Base-by-base conservation (phyloP, 768 basidiomycete genomes). In the Rossbeevera mucosa region DNA sequence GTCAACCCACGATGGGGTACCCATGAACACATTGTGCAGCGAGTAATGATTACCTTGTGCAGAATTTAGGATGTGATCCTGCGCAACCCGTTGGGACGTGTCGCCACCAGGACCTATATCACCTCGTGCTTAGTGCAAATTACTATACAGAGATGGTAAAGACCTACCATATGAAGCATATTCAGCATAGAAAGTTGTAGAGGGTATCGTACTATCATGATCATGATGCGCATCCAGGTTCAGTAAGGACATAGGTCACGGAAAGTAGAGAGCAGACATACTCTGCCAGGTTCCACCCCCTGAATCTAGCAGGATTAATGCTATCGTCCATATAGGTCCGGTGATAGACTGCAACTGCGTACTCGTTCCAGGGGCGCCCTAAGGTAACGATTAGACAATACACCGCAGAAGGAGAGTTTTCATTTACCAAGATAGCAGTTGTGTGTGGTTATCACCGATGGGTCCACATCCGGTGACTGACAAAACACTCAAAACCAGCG, bases 331-430 rank as follows among this genome's bases (percentile, higher is more conserved):
- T 43, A 14, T 43, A 43, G 24, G 3, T 43, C 14, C 16, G 7
- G 1, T 1, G 61, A 55, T 67, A 83, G 1, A 83, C 79, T 0
- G 80, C 78, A 0, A 76, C 76, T 0, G 80, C 80, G 3, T 80
- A 69, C 56, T 80, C 79, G 59, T 84, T 84, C 83, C 83, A 84
- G 0, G 83, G 82, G 5, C 82, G 74, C 16, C 61, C 57, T 66
- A 40, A 7, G n/a, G 12, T n/a, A 18, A 36, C 2, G 3, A 4
- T 36, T 16, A 20, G 41, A 26, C 16, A 25, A 44, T 31, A 20
- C n/a, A 43, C 26, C 13, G 16, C 3, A 7, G 20, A 30, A 43
- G 22, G 13, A n/a, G 18, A 0, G 2, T 30, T 20, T 42, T 20
- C 12, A n/a, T 12, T 50, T 30, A 70, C 81, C 82, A 8, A 85